Evolutionary conservation across 345 rosid genomes (phyloP), one percentile per base, ranked within the genome.

Genomic region (Noccaea caerulescens): DNA sequence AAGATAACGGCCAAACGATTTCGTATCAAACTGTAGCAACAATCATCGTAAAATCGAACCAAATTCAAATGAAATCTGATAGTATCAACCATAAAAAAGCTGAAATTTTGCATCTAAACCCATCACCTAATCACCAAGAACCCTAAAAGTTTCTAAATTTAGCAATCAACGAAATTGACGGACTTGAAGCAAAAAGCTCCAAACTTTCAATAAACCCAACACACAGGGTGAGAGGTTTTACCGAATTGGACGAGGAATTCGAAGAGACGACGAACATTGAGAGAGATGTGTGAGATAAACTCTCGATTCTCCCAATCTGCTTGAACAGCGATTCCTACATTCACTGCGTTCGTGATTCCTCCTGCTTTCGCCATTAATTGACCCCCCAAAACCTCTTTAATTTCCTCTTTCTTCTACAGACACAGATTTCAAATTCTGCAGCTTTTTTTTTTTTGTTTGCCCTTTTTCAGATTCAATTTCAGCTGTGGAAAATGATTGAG

Each of bases 301-400:
- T 95, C 98, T 58, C 99, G 88, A 81, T 92, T 94, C 76, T 92
- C 99, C 99, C 99, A 94, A 77, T 94, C 99, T 2, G 99, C 96
- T 79, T 94, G 99, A 36, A 94, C 99, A 5, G 99, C 99, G 12
- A 95, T 95, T 69, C 99, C 99, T n/a, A 95, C 99, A 59, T 92
- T 95, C 10, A 95, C 98, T 4, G 98, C 98, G 81, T 95, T 92
- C 30, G 98, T 92, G 46, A 92, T 92, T 33, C 98, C 98, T 80
- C 99, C 99, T 16, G 96, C 91, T 78, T 96, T 84, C 42, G 93
- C 98, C 99, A 95, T 94, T 63, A 42, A 43, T 58, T 3, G 9
- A 38, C 51, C 18, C 23, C 33, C 3, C 0, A 27, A 27, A 66
- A n/a, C 10, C 27, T 42, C 46, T 42, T 4, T 1, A 13, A 32